Evolutionary conservation across 2,329 filamentous ascomycete species (phyloP).

Genomic region (Aureobasidium sp.): DNA sequence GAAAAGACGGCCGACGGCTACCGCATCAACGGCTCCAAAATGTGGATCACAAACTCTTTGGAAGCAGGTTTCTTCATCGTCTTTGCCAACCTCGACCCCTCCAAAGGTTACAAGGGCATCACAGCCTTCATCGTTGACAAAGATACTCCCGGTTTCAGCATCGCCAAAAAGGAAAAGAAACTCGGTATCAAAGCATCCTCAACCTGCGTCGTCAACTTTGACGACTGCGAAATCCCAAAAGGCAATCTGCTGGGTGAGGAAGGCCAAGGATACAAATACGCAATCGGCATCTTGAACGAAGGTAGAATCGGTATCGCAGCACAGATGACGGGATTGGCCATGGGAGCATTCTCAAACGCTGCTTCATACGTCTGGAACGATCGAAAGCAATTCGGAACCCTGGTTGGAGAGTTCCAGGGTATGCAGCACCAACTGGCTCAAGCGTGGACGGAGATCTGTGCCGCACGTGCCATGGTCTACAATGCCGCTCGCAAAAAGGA

Average conservation of each 20-base stretch:
- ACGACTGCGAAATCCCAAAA: slow-evolving; percentile 85
- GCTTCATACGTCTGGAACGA: slow-evolving; percentile 96
- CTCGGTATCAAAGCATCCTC: slow-evolving; percentile 91
- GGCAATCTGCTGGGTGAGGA: slow-evolving; percentile 82
- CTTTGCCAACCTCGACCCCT: slow-evolving; percentile 89
- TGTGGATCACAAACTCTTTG: slow-evolving; percentile 99
- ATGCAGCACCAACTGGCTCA: slow-evolving; percentile 99
- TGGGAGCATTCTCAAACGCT: slow-evolving; percentile 93
- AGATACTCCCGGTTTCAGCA: slow-evolving; percentile 77
- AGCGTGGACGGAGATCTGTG: slow-evolving; percentile 86
- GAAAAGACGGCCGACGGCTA: slow-evolving; percentile 77
- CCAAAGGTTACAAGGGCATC: slow-evolving; percentile 94
- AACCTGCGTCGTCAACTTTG: slow-evolving; percentile 95
- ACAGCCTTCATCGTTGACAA: slow-evolving; percentile 94
- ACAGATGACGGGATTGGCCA: slow-evolving; percentile 94
- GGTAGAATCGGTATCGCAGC: slow-evolving; percentile 96
- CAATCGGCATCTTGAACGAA: slow-evolving; percentile 89
- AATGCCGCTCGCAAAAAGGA: slow-evolving; percentile 98
- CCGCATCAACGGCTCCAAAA: slow-evolving; percentile 85
- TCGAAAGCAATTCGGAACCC: slow-evolving; percentile 88
- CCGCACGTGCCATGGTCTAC: slow-evolving; percentile 86
- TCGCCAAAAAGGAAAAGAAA: slow-evolving; percentile 99
- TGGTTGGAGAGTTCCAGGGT: slow-evolving; percentile 94
- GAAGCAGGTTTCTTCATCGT: slow-evolving; percentile 95
- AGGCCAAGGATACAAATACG: slow-evolving; percentile 96